Evolutionary conservation across 345 rosid genomes (phyloP).

Genomic region (Angophora floribunda): DNA sequence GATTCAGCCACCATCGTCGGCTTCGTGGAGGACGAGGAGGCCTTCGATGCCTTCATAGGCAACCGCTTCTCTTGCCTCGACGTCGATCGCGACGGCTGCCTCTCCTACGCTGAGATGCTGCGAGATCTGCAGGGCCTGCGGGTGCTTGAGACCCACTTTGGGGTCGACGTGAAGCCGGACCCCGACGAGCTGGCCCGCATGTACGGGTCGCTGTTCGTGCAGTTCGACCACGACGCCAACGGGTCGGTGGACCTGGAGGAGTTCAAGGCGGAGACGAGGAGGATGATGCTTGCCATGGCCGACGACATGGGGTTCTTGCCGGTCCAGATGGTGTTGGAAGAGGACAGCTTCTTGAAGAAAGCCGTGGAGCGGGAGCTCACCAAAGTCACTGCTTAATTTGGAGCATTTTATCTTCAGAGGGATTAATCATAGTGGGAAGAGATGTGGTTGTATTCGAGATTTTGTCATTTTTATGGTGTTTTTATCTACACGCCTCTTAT

Average conservation of each 20-base stretch:
- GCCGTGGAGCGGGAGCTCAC: conserved; percentile 34
- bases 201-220: background rate
- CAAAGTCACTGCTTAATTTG: background rate
- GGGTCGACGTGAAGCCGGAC: background rate
- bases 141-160: background rate
- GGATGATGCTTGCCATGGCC: conserved; percentile 2
- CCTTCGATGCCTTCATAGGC: background rate
- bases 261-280: conserved; percentile 5
- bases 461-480: background rate
- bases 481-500: background rate
- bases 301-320: conserved; percentile 31
- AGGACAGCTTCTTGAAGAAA: conserved; percentile 30
- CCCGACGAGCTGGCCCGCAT: background rate
- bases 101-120: background rate
- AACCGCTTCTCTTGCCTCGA: background rate
- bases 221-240: background rate
- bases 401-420: background rate
- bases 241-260: conserved; percentile 8
- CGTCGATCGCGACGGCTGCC: background rate
- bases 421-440: background rate
- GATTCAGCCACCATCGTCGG: background rate
- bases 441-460: background rate
- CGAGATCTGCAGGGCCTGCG: background rate
- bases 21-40: conserved; percentile 1
- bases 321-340: conserved; percentile 36